Conservation (phyloP, 768 basidiomycete species). For the Russula foetens region DNA sequence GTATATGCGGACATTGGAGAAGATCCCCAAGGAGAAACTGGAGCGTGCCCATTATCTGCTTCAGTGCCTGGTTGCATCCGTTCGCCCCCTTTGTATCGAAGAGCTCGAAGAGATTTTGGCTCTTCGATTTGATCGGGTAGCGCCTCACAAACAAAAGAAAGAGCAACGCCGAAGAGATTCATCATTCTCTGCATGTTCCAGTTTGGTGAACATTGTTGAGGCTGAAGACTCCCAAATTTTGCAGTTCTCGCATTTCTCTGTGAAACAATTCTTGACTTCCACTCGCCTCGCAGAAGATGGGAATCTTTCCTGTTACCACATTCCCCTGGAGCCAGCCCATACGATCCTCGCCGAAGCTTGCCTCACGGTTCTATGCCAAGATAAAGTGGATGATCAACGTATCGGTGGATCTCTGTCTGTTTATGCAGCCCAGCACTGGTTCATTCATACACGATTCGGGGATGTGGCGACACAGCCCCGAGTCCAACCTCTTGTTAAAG, state of each 20-base stretch:
- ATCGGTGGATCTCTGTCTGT: background rate
- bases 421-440: background rate
- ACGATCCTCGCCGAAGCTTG: background rate
- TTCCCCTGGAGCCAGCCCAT: background rate
- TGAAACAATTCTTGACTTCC: background rate
- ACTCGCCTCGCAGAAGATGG: background rate
- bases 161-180: background rate
- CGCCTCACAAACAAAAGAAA: background rate
- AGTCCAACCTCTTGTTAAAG: background rate
- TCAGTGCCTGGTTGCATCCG: background rate
- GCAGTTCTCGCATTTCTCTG: background rate
- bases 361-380: background rate
- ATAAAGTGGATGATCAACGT: background rate
- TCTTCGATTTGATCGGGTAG: background rate
- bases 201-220: background rate
- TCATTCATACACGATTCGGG: background rate
- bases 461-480: background rate
- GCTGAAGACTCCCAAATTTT: background rate
- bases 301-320: background rate
- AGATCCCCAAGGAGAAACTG: background rate
- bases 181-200: background rate
- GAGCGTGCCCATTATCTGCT: background rate
- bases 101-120: background rate
- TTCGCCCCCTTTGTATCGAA: background rate
- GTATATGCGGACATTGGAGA: background rate